Conservation (phyloP, 2,329 filamentous ascomycete genomes). For the Aspergillus floridensis region DNA sequence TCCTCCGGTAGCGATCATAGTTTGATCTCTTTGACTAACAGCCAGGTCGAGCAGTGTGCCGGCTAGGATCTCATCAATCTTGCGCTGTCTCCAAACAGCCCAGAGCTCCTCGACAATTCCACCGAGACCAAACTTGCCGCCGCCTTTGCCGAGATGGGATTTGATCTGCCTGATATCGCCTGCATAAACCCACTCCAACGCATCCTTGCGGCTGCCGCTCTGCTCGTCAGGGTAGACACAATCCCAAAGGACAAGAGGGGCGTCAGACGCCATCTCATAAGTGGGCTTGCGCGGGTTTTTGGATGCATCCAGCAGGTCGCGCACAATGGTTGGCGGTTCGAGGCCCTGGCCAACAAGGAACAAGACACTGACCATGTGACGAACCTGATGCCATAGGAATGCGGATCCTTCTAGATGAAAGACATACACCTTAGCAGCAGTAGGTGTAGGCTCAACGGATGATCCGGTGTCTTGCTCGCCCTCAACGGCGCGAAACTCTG, state of each 20-base stretch:
- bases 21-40: constrained; percentile 43
- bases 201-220: constrained; percentile 53
- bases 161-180: constrained; percentile 58
- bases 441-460: constrained; percentile 30
- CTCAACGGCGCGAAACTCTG: constrained; percentile 45
- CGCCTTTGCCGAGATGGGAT: constrained; percentile 46
- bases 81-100: constrained; percentile 76
- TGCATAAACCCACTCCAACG: constrained; percentile 74
- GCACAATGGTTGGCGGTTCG: constrained; percentile 70
- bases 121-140: constrained; percentile 61
- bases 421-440: constrained; percentile 68
- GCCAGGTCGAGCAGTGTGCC: constrained; percentile 67
- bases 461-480: constrained; percentile 17
- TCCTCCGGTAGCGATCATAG: constrained; percentile 24
- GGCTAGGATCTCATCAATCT: constrained; percentile 86
- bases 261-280: constrained; percentile 88
- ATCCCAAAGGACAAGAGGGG: constrained; percentile 91
- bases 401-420: constrained; percentile 87
- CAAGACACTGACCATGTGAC: constrained; percentile 88
- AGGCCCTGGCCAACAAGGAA: constrained; percentile 89
- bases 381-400: constrained; percentile 97
- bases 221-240: constrained; percentile 72
- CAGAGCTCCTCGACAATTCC: constrained; percentile 74
- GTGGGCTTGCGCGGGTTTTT: constrained; percentile 72
- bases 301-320: constrained; percentile 69